These are phyloP conservation scores for Simplicillium aogashimaense DNA, from an alignment of 2,329 filamentous ascomycete genomes.

Conservation along the genomic window DNA sequence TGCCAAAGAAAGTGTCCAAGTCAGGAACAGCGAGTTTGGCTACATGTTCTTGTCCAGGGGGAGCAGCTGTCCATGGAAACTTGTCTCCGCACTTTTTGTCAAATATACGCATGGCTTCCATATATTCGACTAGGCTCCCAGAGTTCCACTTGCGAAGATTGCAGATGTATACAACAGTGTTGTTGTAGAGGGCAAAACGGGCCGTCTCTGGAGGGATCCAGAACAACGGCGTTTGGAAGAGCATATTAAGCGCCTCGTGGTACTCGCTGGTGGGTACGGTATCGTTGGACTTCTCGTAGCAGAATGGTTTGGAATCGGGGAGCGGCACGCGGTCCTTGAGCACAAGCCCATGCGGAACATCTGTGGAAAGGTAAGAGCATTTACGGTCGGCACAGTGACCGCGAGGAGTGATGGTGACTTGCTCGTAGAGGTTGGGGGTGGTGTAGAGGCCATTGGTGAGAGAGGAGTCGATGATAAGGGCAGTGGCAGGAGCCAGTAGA, in stretches of 20 bases:
- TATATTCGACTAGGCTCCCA: slow-evolving; percentile 7
- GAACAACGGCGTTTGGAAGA: slow-evolving; percentile 7
- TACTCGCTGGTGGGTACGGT: slow-evolving; percentile 1
- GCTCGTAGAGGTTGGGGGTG: neutral
- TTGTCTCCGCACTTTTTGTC: slow-evolving; percentile 3
- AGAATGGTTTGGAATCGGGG: neutral
- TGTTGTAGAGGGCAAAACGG: slow-evolving; percentile 6
- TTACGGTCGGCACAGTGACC: neutral
- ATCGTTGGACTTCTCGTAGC: neutral
- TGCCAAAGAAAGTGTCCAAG: slow-evolving; percentile 4
- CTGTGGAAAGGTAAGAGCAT: neutral
- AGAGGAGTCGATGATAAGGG: neutral
- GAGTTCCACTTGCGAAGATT: slow-evolving; percentile 3
- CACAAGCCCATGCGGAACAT: neutral
- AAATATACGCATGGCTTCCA: slow-evolving; percentile 5
- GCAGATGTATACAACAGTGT: slow-evolving; percentile 5
- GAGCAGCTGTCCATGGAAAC: neutral
- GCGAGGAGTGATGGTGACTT: neutral
- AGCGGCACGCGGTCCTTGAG: neutral
- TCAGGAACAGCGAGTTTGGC: neutral
- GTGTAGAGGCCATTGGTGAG: neutral
- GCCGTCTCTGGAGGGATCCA: slow-evolving; percentile 3
- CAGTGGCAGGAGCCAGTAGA: neutral
- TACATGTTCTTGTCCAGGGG: neutral
- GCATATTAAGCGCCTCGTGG: slow-evolving; percentile 4